These are phyloP conservation scores for Scutellaria galericulata DNA, from an alignment of 257 asterid species.

Conservation along the genomic window DNA sequence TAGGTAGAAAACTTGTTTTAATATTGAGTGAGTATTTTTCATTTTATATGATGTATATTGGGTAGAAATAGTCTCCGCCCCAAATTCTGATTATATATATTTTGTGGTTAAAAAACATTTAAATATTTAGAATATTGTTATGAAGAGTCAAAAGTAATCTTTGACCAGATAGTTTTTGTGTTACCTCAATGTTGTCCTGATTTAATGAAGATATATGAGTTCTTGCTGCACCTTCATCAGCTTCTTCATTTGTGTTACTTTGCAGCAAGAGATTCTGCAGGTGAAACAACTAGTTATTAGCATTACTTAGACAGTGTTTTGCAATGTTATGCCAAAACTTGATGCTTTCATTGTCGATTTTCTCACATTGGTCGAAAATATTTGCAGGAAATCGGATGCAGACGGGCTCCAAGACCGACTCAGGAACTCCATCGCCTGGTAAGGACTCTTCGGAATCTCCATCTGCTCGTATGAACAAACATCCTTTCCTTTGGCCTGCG, in stretches of 20 bases:
- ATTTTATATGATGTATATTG: too few species aligned
- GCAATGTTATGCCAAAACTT: too few species aligned
- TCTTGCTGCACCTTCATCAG: constrained; percentile 14
- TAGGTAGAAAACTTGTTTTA: too few species aligned
- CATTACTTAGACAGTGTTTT: too few species aligned
- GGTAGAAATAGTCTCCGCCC: too few species aligned
- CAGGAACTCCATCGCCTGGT: constrained; percentile 60
- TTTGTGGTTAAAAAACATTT: too few species aligned
- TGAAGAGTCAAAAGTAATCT: too few species aligned
- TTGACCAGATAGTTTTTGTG: not conserved
- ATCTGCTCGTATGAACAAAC: constrained; percentile 39
- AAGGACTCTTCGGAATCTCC: constrained; percentile 47
- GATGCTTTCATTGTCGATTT: not conserved
- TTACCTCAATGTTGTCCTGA: constrained; percentile 47
- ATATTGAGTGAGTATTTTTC: too few species aligned
- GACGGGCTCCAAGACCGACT: constrained; percentile 60
- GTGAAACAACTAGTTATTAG: not conserved
- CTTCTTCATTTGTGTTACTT: constrained; percentile 31
- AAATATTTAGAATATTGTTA: too few species aligned
- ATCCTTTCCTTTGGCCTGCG: constrained; percentile 36
- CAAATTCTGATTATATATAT: too few species aligned
- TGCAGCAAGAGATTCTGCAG: constrained; percentile 38
- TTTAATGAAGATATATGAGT: constrained; percentile 32
- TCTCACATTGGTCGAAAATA: constrained; percentile 56
- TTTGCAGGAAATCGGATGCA: constrained; percentile 55